Conservation (phyloP, 495 filamentous ascomycete genomes). For the Aeminium ludgeri region DNA sequence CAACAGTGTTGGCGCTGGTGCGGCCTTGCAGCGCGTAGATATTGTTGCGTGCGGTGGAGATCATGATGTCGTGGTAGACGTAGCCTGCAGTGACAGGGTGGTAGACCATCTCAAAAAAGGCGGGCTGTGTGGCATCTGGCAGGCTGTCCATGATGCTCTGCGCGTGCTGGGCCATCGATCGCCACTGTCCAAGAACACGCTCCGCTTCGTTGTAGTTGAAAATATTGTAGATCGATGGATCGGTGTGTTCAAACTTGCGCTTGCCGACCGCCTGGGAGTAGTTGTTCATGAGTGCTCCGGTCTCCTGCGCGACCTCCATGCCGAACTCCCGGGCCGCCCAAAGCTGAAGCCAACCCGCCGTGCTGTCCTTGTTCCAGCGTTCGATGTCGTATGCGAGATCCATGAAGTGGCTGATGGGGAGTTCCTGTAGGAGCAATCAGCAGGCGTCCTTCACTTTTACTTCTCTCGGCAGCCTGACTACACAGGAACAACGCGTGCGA, state of each 20-base stretch:
- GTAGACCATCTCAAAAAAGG: constrained; percentile 55
- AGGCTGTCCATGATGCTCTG: constrained; percentile 40
- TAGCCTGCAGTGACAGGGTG: constrained; percentile 49
- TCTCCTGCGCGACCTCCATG: constrained; percentile 29
- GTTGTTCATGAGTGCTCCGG: constrained; percentile 38
- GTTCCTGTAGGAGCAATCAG: constrained; percentile 24
- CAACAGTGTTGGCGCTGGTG: constrained; percentile 45
- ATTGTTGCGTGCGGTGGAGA: constrained; percentile 42
- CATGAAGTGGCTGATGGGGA: constrained; percentile 51
- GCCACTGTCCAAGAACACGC: constrained; percentile 45
- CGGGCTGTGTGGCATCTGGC: constrained; percentile 29
- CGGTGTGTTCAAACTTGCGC: constrained; percentile 53
- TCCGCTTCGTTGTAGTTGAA: constrained; percentile 61
- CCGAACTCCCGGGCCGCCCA: constrained; percentile 50
- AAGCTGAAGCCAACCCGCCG: constrained; percentile 35
- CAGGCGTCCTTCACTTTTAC: background rate
- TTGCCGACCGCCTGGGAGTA: constrained; percentile 46
- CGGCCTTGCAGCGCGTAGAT: constrained; percentile 47
- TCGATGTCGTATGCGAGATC: constrained; percentile 49
- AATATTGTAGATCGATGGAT: constrained; percentile 43
- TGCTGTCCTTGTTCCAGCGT: constrained; percentile 34
- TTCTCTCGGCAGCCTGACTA: background rate
- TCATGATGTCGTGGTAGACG: constrained; percentile 43
- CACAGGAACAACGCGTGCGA: no score
- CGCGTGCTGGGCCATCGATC: constrained; percentile 34